Conservation (phyloP, 73 alveolate genomes). For the Paramecium caudatum region DNA sequence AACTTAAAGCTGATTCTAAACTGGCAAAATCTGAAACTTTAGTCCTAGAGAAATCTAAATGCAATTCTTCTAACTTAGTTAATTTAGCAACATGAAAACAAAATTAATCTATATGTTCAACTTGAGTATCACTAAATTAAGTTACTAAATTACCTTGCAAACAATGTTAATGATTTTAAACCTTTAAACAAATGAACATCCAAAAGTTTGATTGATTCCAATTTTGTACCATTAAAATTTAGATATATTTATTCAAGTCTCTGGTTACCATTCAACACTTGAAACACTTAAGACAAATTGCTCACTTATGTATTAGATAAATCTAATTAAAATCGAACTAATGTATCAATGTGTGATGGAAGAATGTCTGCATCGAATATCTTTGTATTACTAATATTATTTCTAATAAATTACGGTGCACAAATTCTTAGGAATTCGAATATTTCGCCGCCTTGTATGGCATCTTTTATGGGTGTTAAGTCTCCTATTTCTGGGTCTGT, state of each 20-base stretch:
- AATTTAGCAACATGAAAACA: not conserved
- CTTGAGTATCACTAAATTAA: not conserved
- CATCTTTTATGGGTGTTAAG: not conserved
- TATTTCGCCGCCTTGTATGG: constrained; percentile 8
- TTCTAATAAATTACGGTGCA: not conserved
- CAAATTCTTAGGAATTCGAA: not conserved
- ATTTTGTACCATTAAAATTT: not conserved
- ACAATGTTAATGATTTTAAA: not conserved
- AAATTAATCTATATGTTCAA: not conserved
- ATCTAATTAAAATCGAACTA: not conserved
- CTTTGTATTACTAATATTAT: not conserved
- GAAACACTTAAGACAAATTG: not conserved
- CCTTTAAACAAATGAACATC: constrained; percentile 28
- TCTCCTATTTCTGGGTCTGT: not conserved
- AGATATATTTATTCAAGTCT: not conserved
- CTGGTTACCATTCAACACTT: not conserved
- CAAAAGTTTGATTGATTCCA: not conserved
- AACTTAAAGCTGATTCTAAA: not conserved
- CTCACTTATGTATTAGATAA: constrained; percentile 3
- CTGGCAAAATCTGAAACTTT: not conserved
- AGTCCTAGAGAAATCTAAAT: not conserved
- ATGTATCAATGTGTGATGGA: not conserved
- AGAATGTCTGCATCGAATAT: not conserved
- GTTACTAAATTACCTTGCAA: not conserved
- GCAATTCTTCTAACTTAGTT: not conserved